Evolutionary conservation across 352 stramenopile genomes (phyloP).

Genomic region (Phytophthora citricola): DNA sequence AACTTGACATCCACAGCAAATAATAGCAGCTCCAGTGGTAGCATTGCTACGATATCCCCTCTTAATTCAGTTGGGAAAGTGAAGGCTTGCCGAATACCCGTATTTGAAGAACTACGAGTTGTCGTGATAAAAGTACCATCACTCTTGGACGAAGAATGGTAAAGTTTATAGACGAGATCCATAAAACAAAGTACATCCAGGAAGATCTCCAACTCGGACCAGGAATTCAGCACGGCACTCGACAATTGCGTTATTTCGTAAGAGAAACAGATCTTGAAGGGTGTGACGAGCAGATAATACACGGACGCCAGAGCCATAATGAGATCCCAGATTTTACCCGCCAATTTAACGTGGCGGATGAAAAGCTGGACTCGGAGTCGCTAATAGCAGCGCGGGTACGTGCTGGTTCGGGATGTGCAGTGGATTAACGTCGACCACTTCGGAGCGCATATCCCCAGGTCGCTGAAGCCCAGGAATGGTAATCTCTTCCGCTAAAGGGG

Average conservation of each 20-base stretch:
- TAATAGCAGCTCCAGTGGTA: slow-evolving; percentile 57
- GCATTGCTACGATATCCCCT: slow-evolving; percentile 43
- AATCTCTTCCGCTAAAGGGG: slow-evolving; percentile 4
- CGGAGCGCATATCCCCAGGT: slow-evolving; percentile 17
- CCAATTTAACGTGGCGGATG: slow-evolving; percentile 38
- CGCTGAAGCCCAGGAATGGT: background rate
- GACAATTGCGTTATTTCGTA: slow-evolving; percentile 41
- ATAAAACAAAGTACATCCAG: slow-evolving; percentile 52
- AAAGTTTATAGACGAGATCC: slow-evolving; percentile 48
- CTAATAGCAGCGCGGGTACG: slow-evolving; percentile 15
- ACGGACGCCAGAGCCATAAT: slow-evolving; percentile 49
- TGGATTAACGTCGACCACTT: background rate
- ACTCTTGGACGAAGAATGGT: slow-evolving; percentile 20
- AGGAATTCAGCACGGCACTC: slow-evolving; percentile 22
- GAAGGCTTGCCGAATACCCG: background rate
- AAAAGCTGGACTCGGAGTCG: slow-evolving; percentile 41
- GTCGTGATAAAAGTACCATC: slow-evolving; percentile 7
- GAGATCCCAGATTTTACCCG: slow-evolving; percentile 56
- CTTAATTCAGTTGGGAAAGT: slow-evolving; percentile 37
- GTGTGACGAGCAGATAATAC: slow-evolving; percentile 49
- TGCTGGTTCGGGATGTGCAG: slow-evolving; percentile 13
- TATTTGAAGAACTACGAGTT: background rate
- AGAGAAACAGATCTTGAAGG: slow-evolving; percentile 67
- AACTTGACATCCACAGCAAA: slow-evolving; percentile 3
- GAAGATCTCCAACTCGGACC: slow-evolving; percentile 55